These are phyloP conservation scores for Melanogaster broomeanus DNA, from an alignment of 768 basidiomycete species.

Conservation along the genomic window DNA sequence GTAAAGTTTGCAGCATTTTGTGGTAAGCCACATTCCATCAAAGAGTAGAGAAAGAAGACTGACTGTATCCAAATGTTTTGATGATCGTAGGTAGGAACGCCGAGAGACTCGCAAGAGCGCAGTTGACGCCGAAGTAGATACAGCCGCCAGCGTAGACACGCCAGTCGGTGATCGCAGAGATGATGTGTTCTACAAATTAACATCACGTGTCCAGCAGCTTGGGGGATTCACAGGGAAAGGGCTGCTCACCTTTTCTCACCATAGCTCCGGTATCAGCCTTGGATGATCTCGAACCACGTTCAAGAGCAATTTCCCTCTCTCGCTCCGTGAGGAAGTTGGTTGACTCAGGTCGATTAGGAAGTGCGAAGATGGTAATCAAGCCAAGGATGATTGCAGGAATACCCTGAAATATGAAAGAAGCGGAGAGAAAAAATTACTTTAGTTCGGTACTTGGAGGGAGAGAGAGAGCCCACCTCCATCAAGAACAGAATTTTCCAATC, in stretches of 20 bases:
- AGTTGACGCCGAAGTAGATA: conserved; percentile 79
- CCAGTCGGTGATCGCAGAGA: conserved; percentile 71
- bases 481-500: conserved; percentile 57
- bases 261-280: conserved; percentile 66
- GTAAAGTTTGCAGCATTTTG: not conserved
- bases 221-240: not conserved
- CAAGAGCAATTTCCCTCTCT: conserved; percentile 61
- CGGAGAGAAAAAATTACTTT: too few species aligned
- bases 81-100: conserved; percentile 87
- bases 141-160: conserved; percentile 65
- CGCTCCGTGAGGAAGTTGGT: conserved; percentile 54
- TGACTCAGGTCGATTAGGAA: conserved; percentile 74
- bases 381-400: conserved; percentile 68
- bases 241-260: conserved; percentile 56
- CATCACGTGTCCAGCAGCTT: not conserved
- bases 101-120: conserved; percentile 74
- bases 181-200: conserved; percentile 52
- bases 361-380: conserved; percentile 50
- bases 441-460: not conserved
- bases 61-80: conserved; percentile 69
- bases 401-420: conserved; percentile 43
- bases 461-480: conserved; percentile 51
- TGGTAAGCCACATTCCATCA: too few species aligned
- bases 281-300: conserved; percentile 65
- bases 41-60: conserved; percentile 24